Evolutionary conservation across 225 moss, liverwort and hornwort genomes (phyloP).

Genomic region (Asterella californica): DNA sequence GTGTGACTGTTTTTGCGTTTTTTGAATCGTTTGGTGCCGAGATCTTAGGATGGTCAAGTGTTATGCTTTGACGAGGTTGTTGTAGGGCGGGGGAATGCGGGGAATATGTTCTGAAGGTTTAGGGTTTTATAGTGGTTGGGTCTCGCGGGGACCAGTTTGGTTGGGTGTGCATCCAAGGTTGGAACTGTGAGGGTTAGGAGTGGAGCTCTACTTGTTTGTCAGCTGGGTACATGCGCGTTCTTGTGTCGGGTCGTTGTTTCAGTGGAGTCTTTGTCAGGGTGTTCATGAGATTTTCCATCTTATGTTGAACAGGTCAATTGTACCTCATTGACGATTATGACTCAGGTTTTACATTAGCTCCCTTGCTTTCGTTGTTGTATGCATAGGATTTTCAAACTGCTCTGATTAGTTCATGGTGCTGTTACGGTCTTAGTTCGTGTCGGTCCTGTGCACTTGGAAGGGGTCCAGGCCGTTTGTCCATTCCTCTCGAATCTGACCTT

Average conservation of each 20-base stretch:
- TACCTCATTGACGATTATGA: conserved; percentile 12
- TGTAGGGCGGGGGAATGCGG: not conserved
- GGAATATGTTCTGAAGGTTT: not conserved
- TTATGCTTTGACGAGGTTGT: not conserved
- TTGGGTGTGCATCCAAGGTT: not conserved
- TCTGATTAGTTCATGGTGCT: not conserved
- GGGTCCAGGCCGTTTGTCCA: not conserved
- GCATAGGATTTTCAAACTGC: not conserved
- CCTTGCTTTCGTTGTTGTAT: not conserved
- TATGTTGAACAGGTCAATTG: conserved; percentile 15
- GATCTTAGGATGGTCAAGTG: not conserved
- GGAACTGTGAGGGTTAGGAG: not conserved
- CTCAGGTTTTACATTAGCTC: conserved; percentile 14
- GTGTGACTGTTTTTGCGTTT: too few species aligned
- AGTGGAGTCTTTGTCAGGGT: not conserved
- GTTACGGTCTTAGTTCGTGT: not conserved
- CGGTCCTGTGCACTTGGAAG: not conserved
- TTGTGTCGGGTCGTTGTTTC: not conserved
- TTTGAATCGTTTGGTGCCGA: not conserved
- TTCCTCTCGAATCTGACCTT: not conserved
- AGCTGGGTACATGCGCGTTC: not conserved
- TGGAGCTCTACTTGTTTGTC: not conserved
- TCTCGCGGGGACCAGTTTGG: not conserved
- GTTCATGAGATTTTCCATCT: conserved; percentile 8
- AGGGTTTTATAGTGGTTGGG: not conserved